Evolutionary conservation across 2,329 filamentous ascomycete genomes (phyloP).

Genomic region (Myriangium duriaei): DNA sequence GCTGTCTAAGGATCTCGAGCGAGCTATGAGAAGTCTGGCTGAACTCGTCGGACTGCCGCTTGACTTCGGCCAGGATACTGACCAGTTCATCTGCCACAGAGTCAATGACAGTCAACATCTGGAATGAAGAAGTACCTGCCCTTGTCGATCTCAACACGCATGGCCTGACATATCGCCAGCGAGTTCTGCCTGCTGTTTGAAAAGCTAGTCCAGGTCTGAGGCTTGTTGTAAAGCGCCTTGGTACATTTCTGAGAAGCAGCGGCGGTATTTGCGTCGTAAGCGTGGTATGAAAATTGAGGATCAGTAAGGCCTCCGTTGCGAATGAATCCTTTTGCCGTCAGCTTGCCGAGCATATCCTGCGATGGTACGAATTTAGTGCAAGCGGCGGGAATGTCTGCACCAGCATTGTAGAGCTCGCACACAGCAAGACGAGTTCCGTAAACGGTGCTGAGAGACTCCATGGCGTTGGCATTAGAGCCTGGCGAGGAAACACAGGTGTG

Average conservation of each 20-base stretch:
- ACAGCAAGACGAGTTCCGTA: constrained; percentile 51
- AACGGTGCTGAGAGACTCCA: constrained; percentile 36
- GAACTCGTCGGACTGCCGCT: background rate
- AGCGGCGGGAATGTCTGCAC: constrained; percentile 35
- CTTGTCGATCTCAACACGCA: constrained; percentile 46
- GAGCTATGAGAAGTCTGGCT: background rate
- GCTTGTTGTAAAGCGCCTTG: constrained; percentile 38
- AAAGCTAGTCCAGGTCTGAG: constrained; percentile 53
- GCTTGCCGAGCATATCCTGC: constrained; percentile 21
- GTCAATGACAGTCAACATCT: background rate
- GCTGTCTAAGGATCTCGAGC: background rate
- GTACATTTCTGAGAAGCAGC: constrained; percentile 39
- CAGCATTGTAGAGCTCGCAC: constrained; percentile 47
- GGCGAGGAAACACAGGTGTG: constrained; percentile 33
- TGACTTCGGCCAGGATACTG: background rate
- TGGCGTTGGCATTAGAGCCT: constrained; percentile 24
- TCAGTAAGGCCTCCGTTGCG: constrained; percentile 10
- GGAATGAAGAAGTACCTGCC: constrained; percentile 21
- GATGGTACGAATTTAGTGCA: constrained; percentile 40
- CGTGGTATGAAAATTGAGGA: constrained; percentile 11
- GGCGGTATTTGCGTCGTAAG: constrained; percentile 19
- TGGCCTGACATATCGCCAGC: constrained; percentile 49
- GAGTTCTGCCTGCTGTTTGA: constrained; percentile 50
- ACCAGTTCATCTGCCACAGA: background rate
- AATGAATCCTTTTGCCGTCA: constrained; percentile 17